Evolutionary conservation across 1,284 basidiomycete genomes (phyloP), one percentile per base, ranked within the genome.

Genomic region (Exobasidium cylindrosporum): DNA sequence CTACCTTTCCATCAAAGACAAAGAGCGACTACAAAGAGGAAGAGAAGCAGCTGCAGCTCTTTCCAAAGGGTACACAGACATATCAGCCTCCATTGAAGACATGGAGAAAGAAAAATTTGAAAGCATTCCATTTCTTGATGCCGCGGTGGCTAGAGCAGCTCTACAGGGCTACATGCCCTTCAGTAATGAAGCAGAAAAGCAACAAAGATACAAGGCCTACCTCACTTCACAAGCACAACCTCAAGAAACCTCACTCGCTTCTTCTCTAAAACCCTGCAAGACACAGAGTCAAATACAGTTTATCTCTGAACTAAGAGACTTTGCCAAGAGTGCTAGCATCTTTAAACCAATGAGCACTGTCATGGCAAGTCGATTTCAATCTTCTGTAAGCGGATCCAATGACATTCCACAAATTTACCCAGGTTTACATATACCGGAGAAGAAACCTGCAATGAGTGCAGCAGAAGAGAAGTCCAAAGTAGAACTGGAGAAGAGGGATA

Each of bases 281-380:
- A 29, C 26, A 13, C 57, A 47, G 21, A 24, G 21, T 35, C 14
- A 83, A 1, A 87, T 89, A 24, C 86, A 87, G 23, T 89, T 90
- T 73, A 87, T 88, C 71, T 87, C 87, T 65, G 95, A 98, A 80
- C 82, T 97, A 31, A 83, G 84, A 46, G 91, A 94, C 66, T 98
- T 93, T 70, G 86, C 88, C 0, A 89, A 92, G 74, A 86, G 90
- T 0, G 96, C 95, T 0, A 83, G 85, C 28, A 87, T 97, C 29
- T 97, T 97, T 82, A 91, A 92, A 69, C 95, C 95, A 0, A 87
- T 95, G 76, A 88, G 88, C 0, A 90, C 88, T 17, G 90, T 91
- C 24, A 97, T 98, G 90, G 91, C 92, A 0, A 89, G 87, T 21
- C 86, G 95, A 4, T 98, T 98, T 80, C 92, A 90, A 1, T 68